phyloP scores from a whole-genome alignment of 805 yeast species.

The Cyberlindnera petersonii region DNA sequence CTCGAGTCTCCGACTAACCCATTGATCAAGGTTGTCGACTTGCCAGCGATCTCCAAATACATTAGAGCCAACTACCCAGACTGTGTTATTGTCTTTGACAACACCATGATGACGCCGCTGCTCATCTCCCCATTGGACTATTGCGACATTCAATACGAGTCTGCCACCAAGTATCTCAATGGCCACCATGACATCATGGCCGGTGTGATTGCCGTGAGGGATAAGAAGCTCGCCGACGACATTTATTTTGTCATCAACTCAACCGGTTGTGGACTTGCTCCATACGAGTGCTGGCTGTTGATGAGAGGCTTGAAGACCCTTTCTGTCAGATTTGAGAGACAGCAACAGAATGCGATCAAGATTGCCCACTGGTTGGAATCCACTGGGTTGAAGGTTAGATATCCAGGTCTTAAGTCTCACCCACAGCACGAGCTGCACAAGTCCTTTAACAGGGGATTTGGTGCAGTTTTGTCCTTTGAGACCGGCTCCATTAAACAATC shows the following conservation, averaged over 20 bases:
- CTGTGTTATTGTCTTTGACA: constrained; percentile 78
- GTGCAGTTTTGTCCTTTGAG: constrained; percentile 86
- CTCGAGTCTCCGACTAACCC: constrained; percentile 95
- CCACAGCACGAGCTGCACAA: constrained; percentile 79
- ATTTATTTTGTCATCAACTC: constrained; percentile 79
- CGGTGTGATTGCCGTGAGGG: constrained; percentile 76
- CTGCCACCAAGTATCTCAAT: constrained; percentile 87
- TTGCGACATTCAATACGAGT: constrained; percentile 88
- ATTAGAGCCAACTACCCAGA: constrained; percentile 69
- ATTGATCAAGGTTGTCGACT: constrained; percentile 80
- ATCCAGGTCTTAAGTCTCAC: constrained; percentile 78
- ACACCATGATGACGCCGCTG: constrained; percentile 95
- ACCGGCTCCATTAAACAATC: constrained; percentile 69
- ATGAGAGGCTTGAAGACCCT: constrained; percentile 86
- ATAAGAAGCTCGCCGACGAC: constrained; percentile 58
- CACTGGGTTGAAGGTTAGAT: constrained; percentile 66
- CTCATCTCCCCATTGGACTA: constrained; percentile 79
- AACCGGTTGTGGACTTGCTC: constrained; percentile 87
- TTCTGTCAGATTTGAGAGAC: constrained; percentile 81
- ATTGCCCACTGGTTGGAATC: constrained; percentile 70
- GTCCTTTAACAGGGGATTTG: constrained; percentile 76
- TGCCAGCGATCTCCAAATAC: constrained; percentile 57
- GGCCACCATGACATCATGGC: constrained; percentile 98
- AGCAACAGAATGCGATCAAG: constrained; percentile 73
- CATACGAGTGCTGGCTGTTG: constrained; percentile 89